A percentile compares a stretch with the other conserved stretches of the same genome.
Conservation (phyloP, 2,329 filamentous ascomycete genomes). For the Aspergillus fischeri region DNA sequence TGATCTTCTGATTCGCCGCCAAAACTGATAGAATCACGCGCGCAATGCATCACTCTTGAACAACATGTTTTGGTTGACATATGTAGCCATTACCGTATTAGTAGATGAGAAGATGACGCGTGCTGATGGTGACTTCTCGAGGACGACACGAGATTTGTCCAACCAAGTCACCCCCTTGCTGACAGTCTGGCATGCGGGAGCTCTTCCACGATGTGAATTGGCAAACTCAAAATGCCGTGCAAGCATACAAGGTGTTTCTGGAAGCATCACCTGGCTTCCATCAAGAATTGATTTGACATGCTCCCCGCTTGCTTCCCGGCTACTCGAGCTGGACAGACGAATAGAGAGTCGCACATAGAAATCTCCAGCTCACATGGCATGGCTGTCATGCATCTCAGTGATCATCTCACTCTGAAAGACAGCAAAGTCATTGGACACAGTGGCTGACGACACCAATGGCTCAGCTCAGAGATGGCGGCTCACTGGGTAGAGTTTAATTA, state of each 20-base stretch:
- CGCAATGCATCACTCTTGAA: slow-evolving; percentile 8
- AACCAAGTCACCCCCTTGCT: slow-evolving; percentile 12
- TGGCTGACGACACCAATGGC: not conserved
- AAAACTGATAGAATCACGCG: slow-evolving; percentile 15
- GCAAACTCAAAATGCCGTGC: not conserved
- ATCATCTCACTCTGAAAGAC: not conserved
- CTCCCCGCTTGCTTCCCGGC: slow-evolving; percentile 16
- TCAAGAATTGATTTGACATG: slow-evolving; percentile 1
- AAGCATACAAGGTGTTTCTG: not conserved
- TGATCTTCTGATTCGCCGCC: slow-evolving; percentile 13
- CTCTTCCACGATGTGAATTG: not conserved
- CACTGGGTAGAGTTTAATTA: slow-evolving; percentile 15
- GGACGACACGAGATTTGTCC: slow-evolving; percentile 16
- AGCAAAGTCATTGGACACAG: slow-evolving; percentile 11
- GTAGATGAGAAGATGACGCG: slow-evolving; percentile 14
- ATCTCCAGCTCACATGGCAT: slow-evolving; percentile 29
- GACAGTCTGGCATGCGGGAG: slow-evolving; percentile 3
- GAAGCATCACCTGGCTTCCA: slow-evolving; percentile 4
- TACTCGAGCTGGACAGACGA: slow-evolving; percentile 21
- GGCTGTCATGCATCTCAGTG: slow-evolving; percentile 18
- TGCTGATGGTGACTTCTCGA: slow-evolving; percentile 11
- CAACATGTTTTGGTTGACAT: slow-evolving; percentile 12
- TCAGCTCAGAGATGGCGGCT: not conserved
- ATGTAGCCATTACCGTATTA: slow-evolving; percentile 15
- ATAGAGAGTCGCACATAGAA: slow-evolving; percentile 13